A percentile compares a stretch with the other conserved stretches of the same genome.
Evolutionary conservation across 306 rosid species (phyloP).

Genomic region (Notholithocarpus densiflorus): DNA sequence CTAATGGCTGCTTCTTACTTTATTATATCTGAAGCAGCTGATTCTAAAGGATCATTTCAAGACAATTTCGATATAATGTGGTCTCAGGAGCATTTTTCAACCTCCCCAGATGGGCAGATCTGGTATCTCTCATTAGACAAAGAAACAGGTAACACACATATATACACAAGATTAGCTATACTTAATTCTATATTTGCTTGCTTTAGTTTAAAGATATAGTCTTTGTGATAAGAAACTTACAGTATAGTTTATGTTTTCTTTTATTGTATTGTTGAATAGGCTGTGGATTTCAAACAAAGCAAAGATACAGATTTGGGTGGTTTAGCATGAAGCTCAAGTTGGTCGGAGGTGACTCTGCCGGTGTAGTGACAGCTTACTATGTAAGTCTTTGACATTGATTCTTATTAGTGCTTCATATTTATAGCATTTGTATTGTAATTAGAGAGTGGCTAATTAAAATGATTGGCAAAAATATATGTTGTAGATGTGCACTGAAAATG

Average conservation of each 20-base stretch:
- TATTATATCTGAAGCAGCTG: slow-evolving; percentile 45
- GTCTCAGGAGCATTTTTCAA: slow-evolving; percentile 79
- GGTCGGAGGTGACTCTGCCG: slow-evolving; percentile 97
- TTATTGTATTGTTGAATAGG: slow-evolving; percentile 37
- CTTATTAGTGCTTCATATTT: too few species aligned
- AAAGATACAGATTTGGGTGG: slow-evolving; percentile 94
- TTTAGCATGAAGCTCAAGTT: slow-evolving; percentile 94
- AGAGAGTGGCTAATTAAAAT: neutral
- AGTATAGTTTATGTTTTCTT: neutral
- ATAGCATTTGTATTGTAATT: neutral
- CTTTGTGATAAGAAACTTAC: neutral
- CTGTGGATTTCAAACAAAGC: slow-evolving; percentile 93
- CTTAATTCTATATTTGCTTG: neutral
- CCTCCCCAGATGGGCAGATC: slow-evolving; percentile 89
- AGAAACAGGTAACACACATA: slow-evolving; percentile 56
- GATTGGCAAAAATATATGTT: neutral
- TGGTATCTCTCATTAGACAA: slow-evolving; percentile 90
- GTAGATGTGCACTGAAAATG: slow-evolving; percentile 94
- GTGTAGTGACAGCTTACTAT: slow-evolving; percentile 94
- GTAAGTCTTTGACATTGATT: slow-evolving; percentile 28
- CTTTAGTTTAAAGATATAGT: neutral
- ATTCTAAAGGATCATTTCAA: slow-evolving; percentile 52
- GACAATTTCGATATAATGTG: slow-evolving; percentile 85
- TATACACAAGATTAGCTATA: neutral
- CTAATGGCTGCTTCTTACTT: slow-evolving; percentile 31